A percentile compares a stretch with the other conserved stretches of the same genome.
These are phyloP conservation scores for Cladophialophora chaetospira DNA, from an alignment of 2,329 filamentous ascomycete genomes.

Conservation along the genomic window DNA sequence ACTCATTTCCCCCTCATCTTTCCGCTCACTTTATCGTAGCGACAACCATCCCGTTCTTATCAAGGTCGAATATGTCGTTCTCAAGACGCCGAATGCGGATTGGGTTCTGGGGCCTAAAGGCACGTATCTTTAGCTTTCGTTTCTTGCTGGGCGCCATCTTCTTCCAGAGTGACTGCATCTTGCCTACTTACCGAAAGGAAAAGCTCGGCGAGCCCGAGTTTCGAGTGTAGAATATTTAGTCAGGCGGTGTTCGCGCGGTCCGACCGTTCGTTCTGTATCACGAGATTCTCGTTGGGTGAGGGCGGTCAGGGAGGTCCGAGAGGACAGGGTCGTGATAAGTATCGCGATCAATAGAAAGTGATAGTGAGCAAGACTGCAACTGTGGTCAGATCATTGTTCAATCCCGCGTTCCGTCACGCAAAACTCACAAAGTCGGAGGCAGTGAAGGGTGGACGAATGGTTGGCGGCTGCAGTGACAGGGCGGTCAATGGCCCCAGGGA, in stretches of 20 bases:
- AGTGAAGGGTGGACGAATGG: slow-evolving; percentile 17
- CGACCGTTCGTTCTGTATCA: background rate
- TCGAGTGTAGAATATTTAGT: slow-evolving; percentile 2
- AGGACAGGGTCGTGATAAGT: too few species aligned
- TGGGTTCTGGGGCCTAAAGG: slow-evolving; percentile 14
- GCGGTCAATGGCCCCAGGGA: slow-evolving; percentile 24
- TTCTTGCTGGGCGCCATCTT: slow-evolving; percentile 1
- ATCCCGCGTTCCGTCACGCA: slow-evolving; percentile 7
- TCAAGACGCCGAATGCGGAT: slow-evolving; percentile 17
- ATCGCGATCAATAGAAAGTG: background rate
- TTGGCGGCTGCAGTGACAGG: slow-evolving; percentile 8
- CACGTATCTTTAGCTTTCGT: slow-evolving; percentile 15
- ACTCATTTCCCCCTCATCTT: slow-evolving; percentile 14
- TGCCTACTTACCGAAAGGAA: slow-evolving; percentile 15
- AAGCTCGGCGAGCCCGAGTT: background rate
- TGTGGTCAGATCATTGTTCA: slow-evolving; percentile 5
- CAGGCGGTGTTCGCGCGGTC: slow-evolving; percentile 4
- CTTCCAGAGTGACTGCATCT: slow-evolving; percentile 12
- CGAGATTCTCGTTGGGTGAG: background rate
- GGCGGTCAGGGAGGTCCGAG: too few species aligned
- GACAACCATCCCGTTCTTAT: slow-evolving; percentile 55
- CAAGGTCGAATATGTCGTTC: slow-evolving; percentile 8
- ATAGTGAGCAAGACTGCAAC: slow-evolving; percentile 12
- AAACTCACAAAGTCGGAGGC: slow-evolving; percentile 16
- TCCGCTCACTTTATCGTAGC: slow-evolving; percentile 63